Conservation (phyloP, 192 early-diverging fungal species). For the Phlyctochytrium planicorne region DNA sequence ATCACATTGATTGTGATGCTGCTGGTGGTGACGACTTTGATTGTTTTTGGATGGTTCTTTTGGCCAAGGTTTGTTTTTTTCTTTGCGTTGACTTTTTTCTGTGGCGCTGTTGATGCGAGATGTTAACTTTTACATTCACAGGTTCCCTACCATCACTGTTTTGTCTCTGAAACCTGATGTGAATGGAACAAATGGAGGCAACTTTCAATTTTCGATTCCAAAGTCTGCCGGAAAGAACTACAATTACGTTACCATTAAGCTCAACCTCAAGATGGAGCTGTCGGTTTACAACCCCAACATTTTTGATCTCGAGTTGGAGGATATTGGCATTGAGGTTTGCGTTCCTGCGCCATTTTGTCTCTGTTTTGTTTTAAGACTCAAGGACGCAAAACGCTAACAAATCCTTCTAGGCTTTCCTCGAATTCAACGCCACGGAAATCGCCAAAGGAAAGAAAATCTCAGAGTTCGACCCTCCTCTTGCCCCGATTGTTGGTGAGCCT, state of each 20-base stretch:
- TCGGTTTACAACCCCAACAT: constrained; percentile 16
- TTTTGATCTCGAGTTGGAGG: constrained; percentile 19
- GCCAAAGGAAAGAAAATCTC: constrained; percentile 4
- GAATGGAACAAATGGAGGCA: neutral
- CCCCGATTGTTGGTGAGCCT: neutral
- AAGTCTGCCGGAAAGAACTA: constrained; percentile 3
- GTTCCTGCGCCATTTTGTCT: neutral
- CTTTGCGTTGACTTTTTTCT: neutral
- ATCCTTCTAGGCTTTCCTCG: constrained; percentile 24
- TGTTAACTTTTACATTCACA: too few species aligned
- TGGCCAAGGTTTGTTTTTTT: constrained; percentile 9
- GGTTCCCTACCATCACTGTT: constrained; percentile 21
- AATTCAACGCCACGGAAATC: constrained; percentile 19
- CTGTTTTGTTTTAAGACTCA: neutral
- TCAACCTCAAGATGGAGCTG: constrained; percentile 17
- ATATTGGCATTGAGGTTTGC: constrained; percentile 21
- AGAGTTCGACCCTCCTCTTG: neutral
- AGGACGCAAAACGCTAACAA: too few species aligned
- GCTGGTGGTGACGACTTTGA: constrained; percentile 3
- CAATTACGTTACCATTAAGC: constrained; percentile 11
- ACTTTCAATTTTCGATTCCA: constrained; percentile 18
- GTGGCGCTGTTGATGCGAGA: too few species aligned
- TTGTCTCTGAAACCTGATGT: neutral
- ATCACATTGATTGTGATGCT: constrained; percentile 13
- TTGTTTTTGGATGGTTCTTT: constrained; percentile 14